Base-by-base conservation (phyloP, 1,284 basidiomycete species). In the Butyriboletus appendiculatus region DNA sequence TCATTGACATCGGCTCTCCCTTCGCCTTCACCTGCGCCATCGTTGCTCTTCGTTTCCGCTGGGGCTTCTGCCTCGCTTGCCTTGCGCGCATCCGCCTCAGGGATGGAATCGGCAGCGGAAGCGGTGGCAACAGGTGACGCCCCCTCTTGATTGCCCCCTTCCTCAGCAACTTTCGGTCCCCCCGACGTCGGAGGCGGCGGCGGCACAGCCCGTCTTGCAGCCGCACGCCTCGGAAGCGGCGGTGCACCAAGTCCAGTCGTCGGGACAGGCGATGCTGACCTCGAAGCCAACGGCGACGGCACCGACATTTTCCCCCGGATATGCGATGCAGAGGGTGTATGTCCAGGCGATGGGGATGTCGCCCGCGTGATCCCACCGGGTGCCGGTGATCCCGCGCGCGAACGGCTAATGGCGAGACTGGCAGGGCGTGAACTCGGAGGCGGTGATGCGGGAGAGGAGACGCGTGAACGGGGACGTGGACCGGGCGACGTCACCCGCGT, bases 131-230 rank as follows among this genome's bases (percentile, higher is more conserved):
- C 33, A 4, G 48, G 16, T 0, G 33, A 10, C 16, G 18, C 32
- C 15, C 3, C 41, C 12, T 57, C 58, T 42, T 52, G 53, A 20
- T 47, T 59, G 22, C 4, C 28, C 5, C 20, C 50, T 38, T 60
- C 51, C 30, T 12, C 51, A 3, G 16, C n/a, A 35, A 11, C 24
- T 14, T 47, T 57, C 3, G 24, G 30, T 12, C 18, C 40, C n/a
- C 14, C 40, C 2, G 43, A 26, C 12, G 55, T 33, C 8, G 58
- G 32, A 9, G 68, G 67, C 7, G 68, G 67, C 0, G 57, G 68
- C 12, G 68, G 66, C 12, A 56, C 65, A 11, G 50, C 56, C 30
- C 69, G 61, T 45, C 68, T 59, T 2, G 69, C 68, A 39, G 70
- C 46, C 3, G 70, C 68, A 10, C 70, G 57, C 35, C 59, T 61